Percentiles rank a stretch among this genome's conserved stretches.
phyloP scores from a whole-genome alignment of 129 eudicot genomes.

The Centella asiatica region DNA sequence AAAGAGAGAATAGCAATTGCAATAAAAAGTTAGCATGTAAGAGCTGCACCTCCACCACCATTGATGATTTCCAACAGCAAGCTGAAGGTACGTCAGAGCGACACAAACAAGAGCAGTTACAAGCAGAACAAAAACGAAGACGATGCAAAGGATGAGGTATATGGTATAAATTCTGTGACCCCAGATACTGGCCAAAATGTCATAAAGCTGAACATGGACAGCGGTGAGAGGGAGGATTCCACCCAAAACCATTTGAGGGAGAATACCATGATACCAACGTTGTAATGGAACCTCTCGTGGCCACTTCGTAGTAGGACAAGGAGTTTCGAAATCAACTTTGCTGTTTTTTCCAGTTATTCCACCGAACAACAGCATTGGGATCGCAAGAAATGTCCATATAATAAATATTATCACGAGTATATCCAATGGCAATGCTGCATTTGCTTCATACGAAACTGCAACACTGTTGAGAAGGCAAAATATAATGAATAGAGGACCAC shows the following conservation, averaged over 20 bases:
- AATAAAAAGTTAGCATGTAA: too few species aligned
- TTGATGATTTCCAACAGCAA: constrained; percentile 50
- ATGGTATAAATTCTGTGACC: constrained; percentile 59
- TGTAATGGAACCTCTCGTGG: constrained; percentile 47
- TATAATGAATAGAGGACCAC: constrained; percentile 38
- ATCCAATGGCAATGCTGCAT: constrained; percentile 44
- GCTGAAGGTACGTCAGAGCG: constrained; percentile 51
- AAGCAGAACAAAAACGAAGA: constrained; percentile 41
- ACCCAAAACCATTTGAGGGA: constrained; percentile 62
- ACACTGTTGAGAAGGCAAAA: constrained; percentile 46
- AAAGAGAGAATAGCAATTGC: not conserved
- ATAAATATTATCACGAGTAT: constrained; percentile 40
- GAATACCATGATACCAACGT: constrained; percentile 47
- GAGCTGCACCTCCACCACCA: constrained; percentile 76
- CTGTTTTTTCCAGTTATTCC: constrained; percentile 50
- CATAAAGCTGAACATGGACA: constrained; percentile 43
- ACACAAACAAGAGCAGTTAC: constrained; percentile 45
- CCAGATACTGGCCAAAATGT: constrained; percentile 57
- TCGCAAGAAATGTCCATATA: constrained; percentile 39
- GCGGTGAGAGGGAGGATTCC: constrained; percentile 59
- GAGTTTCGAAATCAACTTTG: constrained; percentile 44
- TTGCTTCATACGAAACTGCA: constrained; percentile 36
- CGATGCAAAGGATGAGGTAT: constrained; percentile 43
- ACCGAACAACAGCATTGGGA: constrained; percentile 41
- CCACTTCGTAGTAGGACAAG: constrained; percentile 36